Base-by-base conservation (phyloP, 805 yeast genomes). In the Kuraishia molischiana region DNA sequence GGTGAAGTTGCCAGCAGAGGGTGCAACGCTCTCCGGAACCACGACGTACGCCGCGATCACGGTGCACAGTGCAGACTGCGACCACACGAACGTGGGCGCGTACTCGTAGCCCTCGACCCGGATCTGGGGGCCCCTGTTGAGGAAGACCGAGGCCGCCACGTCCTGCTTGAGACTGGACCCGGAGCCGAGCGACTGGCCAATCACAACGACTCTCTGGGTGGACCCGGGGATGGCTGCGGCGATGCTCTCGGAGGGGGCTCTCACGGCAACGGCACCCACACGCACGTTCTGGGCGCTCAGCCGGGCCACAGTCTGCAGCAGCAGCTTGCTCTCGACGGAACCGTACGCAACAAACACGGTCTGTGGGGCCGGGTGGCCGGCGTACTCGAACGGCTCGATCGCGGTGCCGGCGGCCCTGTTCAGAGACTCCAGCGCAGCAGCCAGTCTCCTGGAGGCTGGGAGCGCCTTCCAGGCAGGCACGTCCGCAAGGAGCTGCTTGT, bases 301-400 rank as follows among this genome's bases (percentile, higher is more conserved):
- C 17, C 53, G 52, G 24, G 53, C 45, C 34, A 79, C 62, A 21
- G 70, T 65, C 20, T 62, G 57, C 35, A 71, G 49, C 30, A 84
- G 67, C 39, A 74, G 59, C 39, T 75, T 64, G 14, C 81, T 62
- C 54, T 82, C 87, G 32, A 70, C 59, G 30, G 92, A 67, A 19
- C 95, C 95, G 46, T 82, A 77, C n/a, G 79, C 67, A 24, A 87
- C 90, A 55, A 84, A 79, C n/a, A 89, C 84, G 19, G 81, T 74
- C 33, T 73, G 74, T 6, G 95, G 79, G 39, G 66, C 58, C 8
- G 56, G 54, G 38, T 66, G 64, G 38, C 96, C 96, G 41, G 55
- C 61, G 59, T 80, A 85, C 57, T 84, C 85, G 51, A 84, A 82
- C 20, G 79, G 75, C 35, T 67, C 58, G 52, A 74, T 74, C 14